Base-by-base conservation (phyloP, 1,284 basidiomycete genomes). In the Moesziomyces sp. region DNA sequence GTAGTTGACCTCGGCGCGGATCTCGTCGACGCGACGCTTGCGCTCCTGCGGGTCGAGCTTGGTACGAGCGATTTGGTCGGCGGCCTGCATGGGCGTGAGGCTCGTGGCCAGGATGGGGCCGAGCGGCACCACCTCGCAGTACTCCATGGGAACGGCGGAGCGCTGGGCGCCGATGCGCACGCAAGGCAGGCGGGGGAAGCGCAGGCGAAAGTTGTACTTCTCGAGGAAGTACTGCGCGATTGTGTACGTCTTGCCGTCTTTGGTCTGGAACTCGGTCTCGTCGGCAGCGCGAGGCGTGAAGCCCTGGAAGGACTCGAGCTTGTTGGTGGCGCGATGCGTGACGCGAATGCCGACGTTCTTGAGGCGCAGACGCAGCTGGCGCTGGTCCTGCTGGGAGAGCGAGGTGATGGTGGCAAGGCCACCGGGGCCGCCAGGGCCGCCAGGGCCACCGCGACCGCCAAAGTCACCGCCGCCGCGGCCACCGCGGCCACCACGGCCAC, bases 311-410 rank as follows among this genome's bases (percentile, higher is more conserved):
- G 44, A 45, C 47, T 80, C 74, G 46, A 74, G 51, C 58, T 73
- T 77, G 57, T 54, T 63, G 44, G 72, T 64, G 5, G 63, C 47
- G 3, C 78, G 76, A 26, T 80, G 78, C 0, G 65, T 76, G 9
- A 70, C 57, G 11, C 68, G 61, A 42, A 80, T 62, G 5, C 56
- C 52, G 38, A 76, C 48, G 44, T 59, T 63, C 18, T 63, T 53
- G 55, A 80, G 63, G 6, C 65, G 65, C 46, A 68, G 57, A 16
- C 76, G 76, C 5, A 80, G 71, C 67, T 69, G 58, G 19, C 70
- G 71, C 23, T 58, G 57, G 28, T 80, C 67, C 23, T 54, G 52
- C 24, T 46, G 58, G 1, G 46, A 28, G 24, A 80, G 55, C 0
- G 44, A 18, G 30, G 19, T 40, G 18, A 76, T 46, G 14, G 30